Percentiles rank a stretch among this genome's conserved stretches.
Conservation (phyloP, 169 alveolate genomes). For the Cryptosporidium meleagridis region DNA sequence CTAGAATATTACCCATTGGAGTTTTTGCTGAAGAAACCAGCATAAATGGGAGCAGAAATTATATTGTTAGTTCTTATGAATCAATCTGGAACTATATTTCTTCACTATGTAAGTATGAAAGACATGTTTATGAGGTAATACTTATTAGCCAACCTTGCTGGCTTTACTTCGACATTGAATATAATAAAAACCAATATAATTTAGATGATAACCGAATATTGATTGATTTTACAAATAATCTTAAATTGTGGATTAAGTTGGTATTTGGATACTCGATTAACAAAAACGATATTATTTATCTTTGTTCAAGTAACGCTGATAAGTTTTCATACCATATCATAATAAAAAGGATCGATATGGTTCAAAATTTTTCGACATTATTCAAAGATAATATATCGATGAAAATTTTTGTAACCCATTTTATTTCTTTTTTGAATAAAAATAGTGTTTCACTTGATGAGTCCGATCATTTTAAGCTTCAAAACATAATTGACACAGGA, state of each 20-base stretch:
- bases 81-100: slow-evolving; percentile 31
- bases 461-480: neutral
- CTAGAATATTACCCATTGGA: slow-evolving; percentile 36
- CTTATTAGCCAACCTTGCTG: slow-evolving; percentile 73
- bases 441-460: neutral
- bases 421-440: slow-evolving; percentile 3
- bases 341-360: slow-evolving; percentile 43
- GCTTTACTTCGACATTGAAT: slow-evolving; percentile 77
- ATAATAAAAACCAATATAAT: slow-evolving; percentile 19
- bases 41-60: slow-evolving; percentile 37
- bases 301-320: slow-evolving; percentile 47
- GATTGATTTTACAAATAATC: neutral
- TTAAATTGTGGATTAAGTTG: slow-evolving; percentile 13
- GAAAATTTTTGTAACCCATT: slow-evolving; percentile 31
- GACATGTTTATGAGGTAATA: slow-evolving; percentile 75
- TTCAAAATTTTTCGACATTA: slow-evolving; percentile 39
- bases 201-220: slow-evolving; percentile 43
- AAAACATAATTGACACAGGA: slow-evolving; percentile 67
- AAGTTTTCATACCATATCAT: slow-evolving; percentile 76
- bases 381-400: slow-evolving; percentile 36
- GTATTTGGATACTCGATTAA: slow-evolving; percentile 6
- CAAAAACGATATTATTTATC: slow-evolving; percentile 54
- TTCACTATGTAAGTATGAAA: slow-evolving; percentile 5
- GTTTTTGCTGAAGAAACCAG: slow-evolving; percentile 51
- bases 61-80: slow-evolving; percentile 69